Conservation (phyloP, 2,329 filamentous ascomycete species). For the Alternaria ethzedia region DNA sequence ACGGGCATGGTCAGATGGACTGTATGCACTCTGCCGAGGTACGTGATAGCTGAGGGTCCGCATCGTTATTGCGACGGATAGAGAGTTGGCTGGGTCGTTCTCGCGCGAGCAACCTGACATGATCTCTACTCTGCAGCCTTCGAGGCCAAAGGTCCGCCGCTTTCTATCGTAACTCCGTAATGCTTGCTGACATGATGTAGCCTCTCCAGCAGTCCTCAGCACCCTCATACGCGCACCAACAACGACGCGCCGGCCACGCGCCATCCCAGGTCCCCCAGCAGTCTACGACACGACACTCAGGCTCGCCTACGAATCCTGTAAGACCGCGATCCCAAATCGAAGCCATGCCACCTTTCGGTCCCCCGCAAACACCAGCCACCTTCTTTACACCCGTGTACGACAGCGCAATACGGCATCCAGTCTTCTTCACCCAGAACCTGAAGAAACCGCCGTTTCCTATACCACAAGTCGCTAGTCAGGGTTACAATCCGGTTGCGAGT, state of each 20-base stretch:
- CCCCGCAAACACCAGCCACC: slow-evolving; percentile 21
- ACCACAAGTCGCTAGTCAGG: slow-evolving; percentile 42
- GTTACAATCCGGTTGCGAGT: slow-evolving; percentile 52
- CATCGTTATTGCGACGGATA: background rate
- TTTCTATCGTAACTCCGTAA: background rate
- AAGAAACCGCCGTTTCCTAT: slow-evolving; percentile 61
- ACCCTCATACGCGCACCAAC: slow-evolving; percentile 33
- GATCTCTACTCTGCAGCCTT: slow-evolving; percentile 50
- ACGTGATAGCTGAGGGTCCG: slow-evolving; percentile 12
- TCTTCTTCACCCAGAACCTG: slow-evolving; percentile 74
- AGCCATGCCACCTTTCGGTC: slow-evolving; percentile 53
- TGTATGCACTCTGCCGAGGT: slow-evolving; percentile 41
- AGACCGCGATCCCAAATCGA: slow-evolving; percentile 55
- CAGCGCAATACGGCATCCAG: slow-evolving; percentile 70
- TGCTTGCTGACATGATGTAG: slow-evolving; percentile 21
- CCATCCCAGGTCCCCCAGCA: slow-evolving; percentile 11
- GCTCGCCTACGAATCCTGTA: background rate
- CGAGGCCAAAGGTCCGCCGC: slow-evolving; percentile 46
- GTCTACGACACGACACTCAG: background rate
- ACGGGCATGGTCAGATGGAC: no score
- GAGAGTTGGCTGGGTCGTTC: slow-evolving; percentile 11
- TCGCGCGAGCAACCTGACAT: slow-evolving; percentile 30
- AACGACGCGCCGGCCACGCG: slow-evolving; percentile 30
- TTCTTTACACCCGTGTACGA: slow-evolving; percentile 52
- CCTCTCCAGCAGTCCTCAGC: slow-evolving; percentile 29